Base-by-base conservation (phyloP, 1,284 basidiomycete species). In the Somion occarium region DNA sequence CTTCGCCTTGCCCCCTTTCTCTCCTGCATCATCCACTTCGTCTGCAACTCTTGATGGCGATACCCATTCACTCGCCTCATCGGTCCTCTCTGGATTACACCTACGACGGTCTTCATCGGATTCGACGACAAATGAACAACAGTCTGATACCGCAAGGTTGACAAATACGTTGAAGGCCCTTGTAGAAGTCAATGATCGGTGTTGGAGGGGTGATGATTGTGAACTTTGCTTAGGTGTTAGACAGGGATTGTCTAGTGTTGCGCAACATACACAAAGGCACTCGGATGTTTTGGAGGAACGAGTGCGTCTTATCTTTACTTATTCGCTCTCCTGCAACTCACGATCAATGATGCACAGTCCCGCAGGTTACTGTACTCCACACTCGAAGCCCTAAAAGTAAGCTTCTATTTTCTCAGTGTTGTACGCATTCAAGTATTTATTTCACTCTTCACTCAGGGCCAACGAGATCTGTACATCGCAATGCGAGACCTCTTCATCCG, bases 391-490 rank as follows among this genome's bases (percentile, higher is more conserved):
- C 63, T 91, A 54, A 91, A 91, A 78, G 88, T 87, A 53, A 59
- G 63, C 47, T 47, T 19, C 11, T 9, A 30, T 19, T 26, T 22
- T 27, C 25, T 18, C 48, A 20, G 38, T 44, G 22, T 11, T 11
- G 5, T 25, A 7, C 20, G 46, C 18, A 18, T 48, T 18, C 34
- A 38, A 19, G 1, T 23, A 12, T 30, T 26, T 13, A 39, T 5
- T 4, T 38, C n/a, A 15, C 30, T 27, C 44, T 19, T 27, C 54
- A 5, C 5, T 38, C 71, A 93, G 83, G 72, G 72, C 46, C 92
- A 97, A 66, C 82, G 93, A 38, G 94, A 98, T 63, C 73, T 97
- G 3, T 95, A 93, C 65, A 73, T 91, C 39, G 84, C 91, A 5
- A 85, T 88, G 65, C 82, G 89, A 19, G 92, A 94, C 60, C 74